phyloP scores from a whole-genome alignment of 441 rosid species.

The Aquilaria agallochum region DNA sequence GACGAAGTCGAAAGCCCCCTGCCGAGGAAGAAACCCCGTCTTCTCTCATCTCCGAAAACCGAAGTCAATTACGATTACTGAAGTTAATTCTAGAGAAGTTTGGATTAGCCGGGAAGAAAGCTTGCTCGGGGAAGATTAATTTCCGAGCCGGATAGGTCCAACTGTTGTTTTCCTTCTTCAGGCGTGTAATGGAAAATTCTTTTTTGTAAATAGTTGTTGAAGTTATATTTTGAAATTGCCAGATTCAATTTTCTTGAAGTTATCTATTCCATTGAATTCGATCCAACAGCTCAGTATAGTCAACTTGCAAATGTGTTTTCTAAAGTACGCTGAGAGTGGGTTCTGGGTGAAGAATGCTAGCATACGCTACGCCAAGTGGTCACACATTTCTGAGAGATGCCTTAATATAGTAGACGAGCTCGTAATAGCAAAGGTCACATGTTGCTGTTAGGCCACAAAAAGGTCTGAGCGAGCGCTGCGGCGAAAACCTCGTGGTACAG shows the following conservation, averaged over 20 bases:
- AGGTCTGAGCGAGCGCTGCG: too few relatives aligned
- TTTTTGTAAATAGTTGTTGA: slow-evolving; percentile 17
- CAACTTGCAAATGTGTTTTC: too few relatives aligned
- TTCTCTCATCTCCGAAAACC: slow-evolving; percentile 21
- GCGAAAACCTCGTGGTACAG: too few relatives aligned
- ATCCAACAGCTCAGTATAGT: too few relatives aligned
- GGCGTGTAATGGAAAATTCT: background rate
- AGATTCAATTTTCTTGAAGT: slow-evolving; percentile 1
- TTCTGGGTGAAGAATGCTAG: too few relatives aligned
- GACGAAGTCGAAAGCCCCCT: slow-evolving; percentile 85
- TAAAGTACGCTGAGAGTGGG: too few relatives aligned
- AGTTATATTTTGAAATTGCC: background rate
- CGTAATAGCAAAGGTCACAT: too few relatives aligned
- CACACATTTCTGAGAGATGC: too few relatives aligned
- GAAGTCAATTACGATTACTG: slow-evolving; percentile 21
- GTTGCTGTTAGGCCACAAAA: too few relatives aligned
- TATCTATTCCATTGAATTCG: background rate
- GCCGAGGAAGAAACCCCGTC: slow-evolving; percentile 59
- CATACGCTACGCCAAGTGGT: too few relatives aligned
- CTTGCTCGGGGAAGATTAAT: background rate
- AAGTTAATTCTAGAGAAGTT: background rate
- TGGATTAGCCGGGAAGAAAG: background rate
- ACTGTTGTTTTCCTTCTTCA: background rate
- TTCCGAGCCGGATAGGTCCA: background rate
- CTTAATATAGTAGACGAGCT: too few relatives aligned